phyloP scores from a whole-genome alignment of 495 filamentous ascomycete genomes.

The Penicillium lagena region DNA sequence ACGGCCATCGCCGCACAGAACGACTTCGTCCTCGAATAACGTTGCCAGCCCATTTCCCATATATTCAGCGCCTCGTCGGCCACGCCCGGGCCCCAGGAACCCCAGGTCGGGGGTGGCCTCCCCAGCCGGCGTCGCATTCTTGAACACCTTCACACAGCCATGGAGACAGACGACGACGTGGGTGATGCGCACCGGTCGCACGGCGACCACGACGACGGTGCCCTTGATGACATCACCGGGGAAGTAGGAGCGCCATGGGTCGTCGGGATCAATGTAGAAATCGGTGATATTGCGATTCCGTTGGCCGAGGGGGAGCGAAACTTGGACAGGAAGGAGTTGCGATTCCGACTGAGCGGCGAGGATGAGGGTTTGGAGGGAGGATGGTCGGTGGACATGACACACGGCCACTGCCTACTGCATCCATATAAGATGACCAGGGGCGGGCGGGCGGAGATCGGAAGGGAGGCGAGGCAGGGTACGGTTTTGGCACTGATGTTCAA shows the following conservation, averaged over 20 bases:
- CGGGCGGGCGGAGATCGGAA: slow-evolving; percentile 4
- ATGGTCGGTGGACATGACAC: slow-evolving; percentile 44
- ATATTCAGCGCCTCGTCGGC: slow-evolving; percentile 58
- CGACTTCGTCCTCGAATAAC: slow-evolving; percentile 84
- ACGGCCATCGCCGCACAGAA: slow-evolving; percentile 85
- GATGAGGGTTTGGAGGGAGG: slow-evolving; percentile 27
- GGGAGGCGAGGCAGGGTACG: neutral
- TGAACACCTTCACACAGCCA: slow-evolving; percentile 84
- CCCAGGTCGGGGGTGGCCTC: slow-evolving; percentile 46
- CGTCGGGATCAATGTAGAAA: slow-evolving; percentile 68
- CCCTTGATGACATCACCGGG: slow-evolving; percentile 63
- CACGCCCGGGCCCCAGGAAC: slow-evolving; percentile 45
- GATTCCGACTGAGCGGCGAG: slow-evolving; percentile 37
- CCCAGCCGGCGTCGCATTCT: slow-evolving; percentile 59
- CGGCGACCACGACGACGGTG: slow-evolving; percentile 70
- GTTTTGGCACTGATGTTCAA: slow-evolving; percentile 1
- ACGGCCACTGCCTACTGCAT: slow-evolving; percentile 27
- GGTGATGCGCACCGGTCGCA: slow-evolving; percentile 79
- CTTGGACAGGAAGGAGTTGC: slow-evolving; percentile 49
- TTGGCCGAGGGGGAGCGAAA: slow-evolving; percentile 57
- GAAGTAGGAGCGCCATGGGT: slow-evolving; percentile 82
- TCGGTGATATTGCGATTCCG: slow-evolving; percentile 71
- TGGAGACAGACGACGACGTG: slow-evolving; percentile 85
- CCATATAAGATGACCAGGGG: slow-evolving; percentile 26
- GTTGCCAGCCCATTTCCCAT: slow-evolving; percentile 76